Evolutionary conservation across 2,329 filamentous ascomycete genomes (phyloP).

Genomic region (Trichoderma sp.): DNA sequence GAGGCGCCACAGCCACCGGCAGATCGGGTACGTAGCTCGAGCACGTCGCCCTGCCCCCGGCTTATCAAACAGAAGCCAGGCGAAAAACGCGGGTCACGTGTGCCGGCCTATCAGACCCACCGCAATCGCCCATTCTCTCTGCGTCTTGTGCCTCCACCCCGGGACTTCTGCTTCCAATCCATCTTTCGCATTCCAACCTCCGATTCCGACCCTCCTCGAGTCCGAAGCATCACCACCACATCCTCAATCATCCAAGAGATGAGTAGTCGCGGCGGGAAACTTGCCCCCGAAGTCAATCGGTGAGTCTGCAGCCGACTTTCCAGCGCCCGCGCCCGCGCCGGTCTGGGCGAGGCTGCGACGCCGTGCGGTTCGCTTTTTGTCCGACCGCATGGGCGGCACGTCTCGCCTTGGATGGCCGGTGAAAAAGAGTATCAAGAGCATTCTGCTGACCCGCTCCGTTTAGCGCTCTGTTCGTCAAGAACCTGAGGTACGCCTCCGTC

Average conservation of each 20-base stretch:
- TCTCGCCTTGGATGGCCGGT: slow-evolving; percentile 1
- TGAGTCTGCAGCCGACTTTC: slow-evolving; percentile 43
- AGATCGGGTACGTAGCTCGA: not conserved
- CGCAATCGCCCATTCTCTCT: slow-evolving; percentile 29
- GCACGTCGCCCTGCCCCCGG: not conserved
- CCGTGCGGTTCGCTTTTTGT: not conserved
- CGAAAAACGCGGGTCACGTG: slow-evolving; percentile 28
- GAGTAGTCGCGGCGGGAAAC: slow-evolving; percentile 95
- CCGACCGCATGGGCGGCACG: slow-evolving; percentile 18
- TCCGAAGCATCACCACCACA: slow-evolving; percentile 38
- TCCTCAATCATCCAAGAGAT: slow-evolving; percentile 67
- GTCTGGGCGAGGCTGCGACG: slow-evolving; percentile 30
- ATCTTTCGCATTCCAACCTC: slow-evolving; percentile 27
- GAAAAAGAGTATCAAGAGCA: slow-evolving; percentile 5
- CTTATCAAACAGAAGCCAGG: not conserved
- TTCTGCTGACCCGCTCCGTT: slow-evolving; percentile 39
- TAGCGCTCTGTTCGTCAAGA: slow-evolving; percentile 99
- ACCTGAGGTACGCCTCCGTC: slow-evolving; percentile 71
- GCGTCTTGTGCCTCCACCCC: slow-evolving; percentile 36
- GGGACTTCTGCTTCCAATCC: slow-evolving; percentile 34
- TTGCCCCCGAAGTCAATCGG: slow-evolving; percentile 99
- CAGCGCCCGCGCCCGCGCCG: slow-evolving; percentile 24
- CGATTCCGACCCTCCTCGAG: slow-evolving; percentile 35
- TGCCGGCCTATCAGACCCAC: slow-evolving; percentile 27
- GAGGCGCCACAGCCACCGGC: not conserved